Base-by-base conservation (phyloP, 371 early-diverging fungal species). In the Batkoa obscura region DNA sequence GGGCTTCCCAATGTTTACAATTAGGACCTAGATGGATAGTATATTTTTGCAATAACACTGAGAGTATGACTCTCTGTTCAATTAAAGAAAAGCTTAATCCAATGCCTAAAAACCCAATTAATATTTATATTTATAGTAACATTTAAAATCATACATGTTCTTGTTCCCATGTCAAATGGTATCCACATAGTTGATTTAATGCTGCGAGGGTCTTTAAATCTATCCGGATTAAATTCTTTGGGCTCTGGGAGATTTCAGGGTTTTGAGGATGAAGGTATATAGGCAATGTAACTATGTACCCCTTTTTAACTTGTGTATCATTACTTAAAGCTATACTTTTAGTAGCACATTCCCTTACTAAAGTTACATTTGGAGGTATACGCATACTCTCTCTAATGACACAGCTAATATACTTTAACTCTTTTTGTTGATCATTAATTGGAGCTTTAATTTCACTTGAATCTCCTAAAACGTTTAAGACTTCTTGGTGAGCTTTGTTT, bases 11-110 rank as follows among this genome's bases (percentile, higher is more conserved):
- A n/a, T n/a, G n/a, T n/a, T n/a, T n/a, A n/a, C n/a, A n/a, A n/a
- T 49, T 49, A 9, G 50, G 50, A n/a, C 50, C 50, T 12, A 49
- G 50, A 5, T 49, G 15, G 9, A 51, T 12, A 13, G 2, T 8
- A 32, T n/a, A 70, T 23, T 64, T 62, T 50, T 61, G 64, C 4
- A 71, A 58, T 12, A 78, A 46, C 72, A 74, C 68, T 2, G 71
- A 56, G 23, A 75, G 59, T 2, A 73, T 30, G 9, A 74, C 63
- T 13, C 75, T 66, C 62, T 75, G 77, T 33, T 74, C 74, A 5
- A 69, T 59, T 55, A 78, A 61, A 1, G 75, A 69, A 56, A 80
- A 78, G 45, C 73, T 70, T 67, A 70, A 65, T 38, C 76, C 80
- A 39, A 75, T 2, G 30, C 51, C 51, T 51, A 17, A n/a, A 51